A percentile compares a stretch with the other conserved stretches of the same genome.
phyloP scores from a whole-genome alignment of 2,329 filamentous ascomycete genomes.

The Chaetomium globosum region DNA sequence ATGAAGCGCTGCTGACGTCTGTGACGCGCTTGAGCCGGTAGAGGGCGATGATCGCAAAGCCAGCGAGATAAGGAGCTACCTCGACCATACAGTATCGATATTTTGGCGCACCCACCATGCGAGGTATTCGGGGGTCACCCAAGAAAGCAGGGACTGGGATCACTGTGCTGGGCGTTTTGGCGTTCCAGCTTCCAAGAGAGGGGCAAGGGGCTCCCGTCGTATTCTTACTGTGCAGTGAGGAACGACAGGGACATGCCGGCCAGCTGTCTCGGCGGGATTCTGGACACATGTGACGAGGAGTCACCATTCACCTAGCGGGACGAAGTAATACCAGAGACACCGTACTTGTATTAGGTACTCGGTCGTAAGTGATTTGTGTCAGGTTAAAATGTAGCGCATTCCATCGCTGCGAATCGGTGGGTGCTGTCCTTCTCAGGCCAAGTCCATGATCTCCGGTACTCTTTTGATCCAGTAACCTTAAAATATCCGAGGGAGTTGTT shows the following conservation, averaged over 20 bases:
- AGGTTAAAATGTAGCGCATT: neutral
- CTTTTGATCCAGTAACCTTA: constrained; percentile 2
- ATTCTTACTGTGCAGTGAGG: neutral
- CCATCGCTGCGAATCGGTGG: neutral
- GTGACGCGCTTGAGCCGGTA: neutral
- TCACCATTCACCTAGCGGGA: neutral
- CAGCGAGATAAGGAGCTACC: constrained; percentile 4
- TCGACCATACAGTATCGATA: constrained; percentile 18
- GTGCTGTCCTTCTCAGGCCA: neutral
- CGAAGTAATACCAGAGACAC: neutral
- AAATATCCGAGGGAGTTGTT: neutral
- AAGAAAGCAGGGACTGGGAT: neutral
- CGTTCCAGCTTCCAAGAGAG: neutral
- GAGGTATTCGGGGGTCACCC: neutral
- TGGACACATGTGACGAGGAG: constrained; percentile 5
- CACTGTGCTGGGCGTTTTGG: too few relatives aligned
- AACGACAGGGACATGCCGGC: constrained; percentile 2
- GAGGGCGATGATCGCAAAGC: neutral
- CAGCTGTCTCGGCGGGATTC: constrained; percentile 13
- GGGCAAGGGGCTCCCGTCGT: neutral
- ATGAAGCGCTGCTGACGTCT: constrained; percentile 11
- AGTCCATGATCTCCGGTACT: neutral
- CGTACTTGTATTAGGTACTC: neutral
- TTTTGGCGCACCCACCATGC: neutral
- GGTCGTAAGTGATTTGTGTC: neutral